Evolutionary conservation across 352 stramenopile species (phyloP), one percentile per base, ranked within the genome.

Genomic region (Pythium apleroticum): DNA sequence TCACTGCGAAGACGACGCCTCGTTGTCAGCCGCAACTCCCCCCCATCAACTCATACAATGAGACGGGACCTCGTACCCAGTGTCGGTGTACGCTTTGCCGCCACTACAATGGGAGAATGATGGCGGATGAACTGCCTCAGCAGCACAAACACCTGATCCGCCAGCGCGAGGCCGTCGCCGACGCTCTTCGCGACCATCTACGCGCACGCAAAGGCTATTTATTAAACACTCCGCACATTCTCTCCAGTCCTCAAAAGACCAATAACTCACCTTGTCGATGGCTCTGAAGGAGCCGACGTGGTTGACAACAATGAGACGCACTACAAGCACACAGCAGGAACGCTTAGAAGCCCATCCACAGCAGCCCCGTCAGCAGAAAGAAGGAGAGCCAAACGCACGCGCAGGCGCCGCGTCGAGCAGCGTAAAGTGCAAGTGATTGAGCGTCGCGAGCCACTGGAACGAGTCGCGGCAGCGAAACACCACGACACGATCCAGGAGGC

Each of bases 351-450:
- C n/a, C n/a, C n/a, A n/a, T n/a, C n/a, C n/a, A n/a, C n/a, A n/a
- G n/a, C n/a, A n/a, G n/a, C n/a, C n/a, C n/a, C n/a, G n/a, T n/a
- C 17, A 17, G 12, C 24, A 30, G 2, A 39, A 25, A 4, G 9
- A 20, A 31, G n/a, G 58, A 33, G 12, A 41, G 24, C 22, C 11
- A n/a, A 50, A 65, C 75, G 43, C 69, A 91, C 83, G 79, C 33
- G 68, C 66, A 8, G 80, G 66, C 7, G 77, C 11, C n/a, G 66
- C 69, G 6, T 87, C 66, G 28, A 88, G 65, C 24, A 91, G 59
- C 63, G 83, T 60, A 43, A 86, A 91, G 52, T 91, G 83, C 28
- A 91, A 59, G 25, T 90, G 74, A 58, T 89, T 91, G 22, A 91
- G 69, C 43, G 83, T 90, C 52, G 83, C 80, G 27, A 91, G 77